Conservation (phyloP, 176 grass and related monocot species). For the Oryza rufipogon region DNA sequence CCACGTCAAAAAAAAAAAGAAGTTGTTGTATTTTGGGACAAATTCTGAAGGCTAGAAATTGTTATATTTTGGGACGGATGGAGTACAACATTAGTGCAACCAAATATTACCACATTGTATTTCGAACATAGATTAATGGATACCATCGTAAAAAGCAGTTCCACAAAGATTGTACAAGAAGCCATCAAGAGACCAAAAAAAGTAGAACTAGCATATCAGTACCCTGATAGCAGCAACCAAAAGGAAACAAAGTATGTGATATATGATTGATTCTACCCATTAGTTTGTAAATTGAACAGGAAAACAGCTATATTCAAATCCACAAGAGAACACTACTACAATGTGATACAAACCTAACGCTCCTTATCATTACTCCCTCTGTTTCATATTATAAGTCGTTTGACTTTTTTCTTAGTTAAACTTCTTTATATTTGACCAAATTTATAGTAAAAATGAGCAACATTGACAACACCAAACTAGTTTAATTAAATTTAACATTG, state of each 20-base stretch:
- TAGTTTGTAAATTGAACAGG: not conserved
- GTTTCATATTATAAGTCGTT: too few relatives aligned
- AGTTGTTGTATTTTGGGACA: too few relatives aligned
- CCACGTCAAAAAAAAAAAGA: too few relatives aligned
- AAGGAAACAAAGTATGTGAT: not conserved
- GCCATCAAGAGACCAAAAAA: not conserved
- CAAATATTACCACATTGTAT: constrained; percentile 9
- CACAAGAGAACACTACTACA: constrained; percentile 5
- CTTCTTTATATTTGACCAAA: too few relatives aligned
- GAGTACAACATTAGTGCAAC: not conserved
- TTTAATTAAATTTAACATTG: too few relatives aligned
- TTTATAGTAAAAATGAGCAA: too few relatives aligned
- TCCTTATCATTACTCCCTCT: too few relatives aligned
- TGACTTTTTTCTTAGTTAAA: too few relatives aligned
- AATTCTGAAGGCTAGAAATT: too few relatives aligned
- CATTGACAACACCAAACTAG: too few relatives aligned
- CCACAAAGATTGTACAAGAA: constrained; percentile 2
- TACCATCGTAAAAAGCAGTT: constrained; percentile 12
- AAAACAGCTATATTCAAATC: not conserved
- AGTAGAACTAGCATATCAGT: not conserved
- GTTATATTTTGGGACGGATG: too few relatives aligned
- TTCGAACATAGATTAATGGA: too few relatives aligned
- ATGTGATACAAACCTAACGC: not conserved
- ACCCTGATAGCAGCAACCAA: not conserved
- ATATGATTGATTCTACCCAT: not conserved